Percentiles rank a stretch among this genome's conserved stretches.
These are phyloP conservation scores for Globisporangium polare DNA, from an alignment of 352 stramenopile species.

Conservation along the genomic window DNA sequence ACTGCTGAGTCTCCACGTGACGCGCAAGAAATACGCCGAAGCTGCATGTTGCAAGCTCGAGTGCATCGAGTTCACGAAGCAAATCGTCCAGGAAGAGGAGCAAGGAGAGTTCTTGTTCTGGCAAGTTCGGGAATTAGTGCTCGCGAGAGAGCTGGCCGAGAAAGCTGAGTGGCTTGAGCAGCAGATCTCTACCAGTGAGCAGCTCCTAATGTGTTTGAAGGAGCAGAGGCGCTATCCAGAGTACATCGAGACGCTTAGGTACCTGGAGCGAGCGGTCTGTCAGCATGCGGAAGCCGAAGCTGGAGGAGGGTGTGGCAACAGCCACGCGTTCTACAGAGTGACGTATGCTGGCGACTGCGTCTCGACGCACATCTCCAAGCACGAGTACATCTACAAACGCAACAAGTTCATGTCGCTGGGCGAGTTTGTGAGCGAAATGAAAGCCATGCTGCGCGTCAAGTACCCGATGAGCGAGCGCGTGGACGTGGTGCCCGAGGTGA, in stretches of 20 bases:
- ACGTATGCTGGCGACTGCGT: conserved; percentile 49
- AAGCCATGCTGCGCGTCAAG: conserved; percentile 44
- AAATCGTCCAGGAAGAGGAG: conserved; percentile 4
- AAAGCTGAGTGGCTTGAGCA: conserved; percentile 46
- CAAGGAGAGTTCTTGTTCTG: conserved; percentile 18
- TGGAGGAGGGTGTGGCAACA: background rate
- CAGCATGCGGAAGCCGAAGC: conserved; percentile 25
- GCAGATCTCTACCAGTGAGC: conserved; percentile 54
- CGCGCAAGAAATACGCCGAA: conserved; percentile 42
- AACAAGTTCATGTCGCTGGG: conserved; percentile 61
- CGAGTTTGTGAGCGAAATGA: conserved; percentile 64
- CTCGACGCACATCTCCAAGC: conserved; percentile 27
- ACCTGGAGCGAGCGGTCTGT: conserved; percentile 29
- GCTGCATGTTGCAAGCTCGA: conserved; percentile 56
- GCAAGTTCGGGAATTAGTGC: conserved; percentile 35
- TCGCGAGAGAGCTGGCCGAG: conserved; percentile 35
- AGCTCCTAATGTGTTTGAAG: conserved; percentile 36
- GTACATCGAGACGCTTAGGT: conserved; percentile 47
- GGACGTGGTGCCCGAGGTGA: conserved; percentile 52
- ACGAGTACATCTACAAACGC: conserved; percentile 77
- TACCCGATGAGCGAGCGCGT: conserved; percentile 56
- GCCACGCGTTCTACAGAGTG: conserved; percentile 55
- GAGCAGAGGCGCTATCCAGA: conserved; percentile 30
- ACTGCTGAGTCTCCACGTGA: conserved; percentile 46
- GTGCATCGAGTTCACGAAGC: conserved; percentile 33